These are phyloP conservation scores for Linnemannia zychae DNA, from an alignment of 192 early-diverging fungal genomes.

Conservation along the genomic window DNA sequence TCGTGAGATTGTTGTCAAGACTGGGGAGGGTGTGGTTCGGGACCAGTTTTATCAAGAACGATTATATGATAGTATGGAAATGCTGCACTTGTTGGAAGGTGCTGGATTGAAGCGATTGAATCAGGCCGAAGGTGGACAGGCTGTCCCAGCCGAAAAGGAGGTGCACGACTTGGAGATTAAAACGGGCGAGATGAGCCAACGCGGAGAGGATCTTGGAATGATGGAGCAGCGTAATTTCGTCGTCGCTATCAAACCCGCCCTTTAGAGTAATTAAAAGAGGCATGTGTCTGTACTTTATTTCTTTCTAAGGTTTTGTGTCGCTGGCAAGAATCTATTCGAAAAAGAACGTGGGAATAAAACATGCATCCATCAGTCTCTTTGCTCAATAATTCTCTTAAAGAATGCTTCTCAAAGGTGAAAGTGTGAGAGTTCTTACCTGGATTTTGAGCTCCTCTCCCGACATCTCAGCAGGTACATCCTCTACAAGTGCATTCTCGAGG, in stretches of 20 bases:
- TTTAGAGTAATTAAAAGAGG: background rate
- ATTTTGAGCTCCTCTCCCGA: conserved; percentile 30
- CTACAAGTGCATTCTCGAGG: conserved; percentile 35
- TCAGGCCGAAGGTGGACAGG: background rate
- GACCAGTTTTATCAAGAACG: conserved; percentile 76
- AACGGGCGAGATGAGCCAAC: conserved; percentile 62
- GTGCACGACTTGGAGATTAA: background rate
- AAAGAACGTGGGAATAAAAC: background rate
- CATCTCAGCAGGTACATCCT: conserved; percentile 14
- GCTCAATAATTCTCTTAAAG: background rate
- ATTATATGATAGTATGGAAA: conserved; percentile 61
- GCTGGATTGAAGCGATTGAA: conserved; percentile 2
- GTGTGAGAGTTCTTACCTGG: conserved; percentile 4
- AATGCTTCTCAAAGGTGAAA: background rate
- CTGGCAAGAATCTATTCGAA: conserved; percentile 21
- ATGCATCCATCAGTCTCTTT: background rate
- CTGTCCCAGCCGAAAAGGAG: background rate
- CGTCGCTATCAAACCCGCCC: conserved; percentile 2
- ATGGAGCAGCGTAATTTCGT: conserved; percentile 63
- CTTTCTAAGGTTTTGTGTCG: conserved; percentile 9
- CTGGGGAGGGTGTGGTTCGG: conserved; percentile 64
- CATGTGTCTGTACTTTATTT: background rate
- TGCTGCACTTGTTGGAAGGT: conserved; percentile 44
- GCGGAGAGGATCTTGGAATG: conserved; percentile 73
- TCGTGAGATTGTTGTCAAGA: conserved; percentile 65